These are phyloP conservation scores for Capsella bursapastoris DNA, from an alignment of 345 rosid genomes.

Conservation along the genomic window DNA sequence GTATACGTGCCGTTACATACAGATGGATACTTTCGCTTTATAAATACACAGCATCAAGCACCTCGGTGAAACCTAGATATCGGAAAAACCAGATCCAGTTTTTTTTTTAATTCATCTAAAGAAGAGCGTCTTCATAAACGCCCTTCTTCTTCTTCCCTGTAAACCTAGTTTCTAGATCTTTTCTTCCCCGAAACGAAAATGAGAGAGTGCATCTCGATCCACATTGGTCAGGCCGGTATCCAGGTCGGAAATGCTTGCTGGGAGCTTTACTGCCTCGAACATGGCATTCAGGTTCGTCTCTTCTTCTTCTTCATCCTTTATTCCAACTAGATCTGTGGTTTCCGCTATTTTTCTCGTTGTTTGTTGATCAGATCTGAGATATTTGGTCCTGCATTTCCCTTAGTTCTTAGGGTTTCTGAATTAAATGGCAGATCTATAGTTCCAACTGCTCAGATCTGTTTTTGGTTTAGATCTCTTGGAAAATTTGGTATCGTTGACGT, in stretches of 20 bases:
- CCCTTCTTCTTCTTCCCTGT: conserved; percentile 36
- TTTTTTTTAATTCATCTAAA: background rate
- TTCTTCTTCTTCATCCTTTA: background rate
- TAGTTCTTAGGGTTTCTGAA: background rate
- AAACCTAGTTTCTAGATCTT: background rate
- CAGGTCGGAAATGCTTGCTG: conserved; percentile 86
- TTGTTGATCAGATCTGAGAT: background rate
- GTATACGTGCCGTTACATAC: conserved; percentile 29
- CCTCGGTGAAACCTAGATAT: background rate
- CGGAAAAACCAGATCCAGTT: conserved; percentile 19
- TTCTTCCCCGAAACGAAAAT: conserved; percentile 43
- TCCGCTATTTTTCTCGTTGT: background rate
- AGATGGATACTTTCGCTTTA: conserved; percentile 19
- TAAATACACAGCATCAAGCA: conserved; percentile 31
- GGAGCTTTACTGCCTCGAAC: conserved; percentile 72
- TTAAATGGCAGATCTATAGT: background rate
- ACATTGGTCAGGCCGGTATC: conserved; percentile 83
- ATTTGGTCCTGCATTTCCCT: background rate
- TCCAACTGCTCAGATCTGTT: background rate
- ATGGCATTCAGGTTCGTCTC: conserved; percentile 66
- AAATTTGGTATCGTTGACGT: background rate
- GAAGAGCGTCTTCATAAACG: conserved; percentile 74
- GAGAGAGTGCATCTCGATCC: conserved; percentile 81
- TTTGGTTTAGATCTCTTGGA: background rate
- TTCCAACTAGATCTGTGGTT: background rate